Percentiles rank a stretch among this genome's conserved stretches.
Evolutionary conservation across 352 stramenopile genomes (phyloP).

Genomic region (Pythium inflatum): DNA sequence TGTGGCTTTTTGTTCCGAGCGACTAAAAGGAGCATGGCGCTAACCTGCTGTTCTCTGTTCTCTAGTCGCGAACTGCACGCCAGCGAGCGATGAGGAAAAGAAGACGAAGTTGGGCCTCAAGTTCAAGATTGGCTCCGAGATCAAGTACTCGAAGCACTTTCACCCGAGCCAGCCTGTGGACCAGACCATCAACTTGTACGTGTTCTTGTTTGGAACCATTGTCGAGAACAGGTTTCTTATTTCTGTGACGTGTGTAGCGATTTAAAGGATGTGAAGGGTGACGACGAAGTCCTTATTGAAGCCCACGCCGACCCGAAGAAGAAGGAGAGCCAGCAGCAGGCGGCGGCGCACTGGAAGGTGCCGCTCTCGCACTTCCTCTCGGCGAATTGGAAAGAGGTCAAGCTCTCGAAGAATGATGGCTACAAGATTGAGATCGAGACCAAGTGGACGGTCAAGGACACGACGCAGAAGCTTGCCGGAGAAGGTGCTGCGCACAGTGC

Average conservation of each 20-base stretch:
- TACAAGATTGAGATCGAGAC: slow-evolving; percentile 21
- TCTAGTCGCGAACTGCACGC: background rate
- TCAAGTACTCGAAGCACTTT: slow-evolving; percentile 26
- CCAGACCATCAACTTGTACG: slow-evolving; percentile 51
- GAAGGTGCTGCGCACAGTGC: slow-evolving; percentile 9
- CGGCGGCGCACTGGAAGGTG: slow-evolving; percentile 17
- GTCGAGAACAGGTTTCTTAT: slow-evolving; percentile 3
- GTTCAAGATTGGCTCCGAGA: slow-evolving; percentile 20
- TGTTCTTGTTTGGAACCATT: slow-evolving; percentile 17
- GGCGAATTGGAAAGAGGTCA: background rate
- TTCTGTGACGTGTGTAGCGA: slow-evolving; percentile 35
- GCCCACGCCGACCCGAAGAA: slow-evolving; percentile 46
- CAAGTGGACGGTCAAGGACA: slow-evolving; percentile 26
- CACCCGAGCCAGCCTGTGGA: slow-evolving; percentile 32
- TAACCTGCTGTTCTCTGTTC: background rate
- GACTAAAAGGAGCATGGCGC: background rate
- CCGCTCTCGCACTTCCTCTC: slow-evolving; percentile 19
- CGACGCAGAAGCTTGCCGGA: slow-evolving; percentile 28
- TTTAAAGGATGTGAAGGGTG: slow-evolving; percentile 36
- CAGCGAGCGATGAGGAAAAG: slow-evolving; percentile 13
- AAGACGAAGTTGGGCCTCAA: slow-evolving; percentile 20
- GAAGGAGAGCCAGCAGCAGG: slow-evolving; percentile 28
- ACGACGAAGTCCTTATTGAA: slow-evolving; percentile 47
- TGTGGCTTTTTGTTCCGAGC: background rate
- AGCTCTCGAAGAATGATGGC: slow-evolving; percentile 6